A percentile compares a stretch with the other conserved stretches of the same genome.
Conservation (phyloP, 805 yeast genomes). For the Gaillardinia entomophila region DNA sequence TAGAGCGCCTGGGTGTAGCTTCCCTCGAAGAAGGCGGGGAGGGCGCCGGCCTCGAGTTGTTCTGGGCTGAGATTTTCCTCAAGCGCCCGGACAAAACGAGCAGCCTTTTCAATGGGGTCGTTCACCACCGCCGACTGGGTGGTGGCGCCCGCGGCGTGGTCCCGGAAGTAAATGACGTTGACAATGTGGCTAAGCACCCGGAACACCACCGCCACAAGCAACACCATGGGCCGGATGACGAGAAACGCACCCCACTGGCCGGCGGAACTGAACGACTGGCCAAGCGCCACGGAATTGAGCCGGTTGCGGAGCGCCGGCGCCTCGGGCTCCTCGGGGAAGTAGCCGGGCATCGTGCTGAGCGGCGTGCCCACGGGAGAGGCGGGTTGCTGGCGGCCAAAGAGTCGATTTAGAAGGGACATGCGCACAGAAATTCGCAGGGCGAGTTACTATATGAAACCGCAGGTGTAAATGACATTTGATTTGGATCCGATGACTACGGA, state of each 20-base stretch:
- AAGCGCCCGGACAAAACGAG: constrained; percentile 44
- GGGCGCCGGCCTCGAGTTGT: constrained; percentile 6
- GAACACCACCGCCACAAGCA: constrained; percentile 1
- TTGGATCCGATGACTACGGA: too few species aligned
- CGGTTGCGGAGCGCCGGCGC: background rate
- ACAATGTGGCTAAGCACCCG: background rate
- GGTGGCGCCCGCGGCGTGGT: constrained; percentile 5
- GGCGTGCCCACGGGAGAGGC: background rate
- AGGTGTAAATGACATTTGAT: too few species aligned
- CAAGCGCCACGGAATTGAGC: background rate
- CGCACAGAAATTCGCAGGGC: too few species aligned
- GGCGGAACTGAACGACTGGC: background rate
- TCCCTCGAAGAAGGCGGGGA: constrained; percentile 56
- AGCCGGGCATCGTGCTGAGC: constrained; percentile 4
- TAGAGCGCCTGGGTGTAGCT: constrained; percentile 78
- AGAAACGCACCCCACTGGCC: background rate
- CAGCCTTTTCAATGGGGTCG: constrained; percentile 51
- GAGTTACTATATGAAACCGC: too few species aligned
- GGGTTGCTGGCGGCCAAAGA: background rate
- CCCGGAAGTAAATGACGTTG: constrained; percentile 4
- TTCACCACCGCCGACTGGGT: constrained; percentile 13
- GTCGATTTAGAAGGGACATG: background rate
- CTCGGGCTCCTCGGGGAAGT: constrained; percentile 2
- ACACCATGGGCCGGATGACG: constrained; percentile 2
- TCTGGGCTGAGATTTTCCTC: constrained; percentile 39